Conservation (phyloP, 257 asterid species). For the Plantago major region DNA sequence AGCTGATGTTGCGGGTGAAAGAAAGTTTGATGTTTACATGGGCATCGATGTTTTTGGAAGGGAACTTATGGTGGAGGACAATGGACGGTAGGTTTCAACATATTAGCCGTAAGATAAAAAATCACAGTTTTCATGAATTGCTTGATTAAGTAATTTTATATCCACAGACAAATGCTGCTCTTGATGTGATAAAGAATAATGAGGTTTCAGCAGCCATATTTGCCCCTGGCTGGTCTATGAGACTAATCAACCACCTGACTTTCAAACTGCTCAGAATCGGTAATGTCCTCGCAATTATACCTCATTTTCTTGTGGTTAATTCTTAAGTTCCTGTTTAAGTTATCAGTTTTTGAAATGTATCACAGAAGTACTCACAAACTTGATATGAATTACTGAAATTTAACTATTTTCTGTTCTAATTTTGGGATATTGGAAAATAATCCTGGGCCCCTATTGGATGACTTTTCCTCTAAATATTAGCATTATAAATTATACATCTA, state of each 20-base stretch:
- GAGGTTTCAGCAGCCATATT: slow-evolving; percentile 92
- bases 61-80: slow-evolving; percentile 88
- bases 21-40: slow-evolving; percentile 85
- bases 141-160: not conserved
- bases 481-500: no score
- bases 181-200: slow-evolving; percentile 68
- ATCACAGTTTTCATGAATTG: not conserved
- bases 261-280: slow-evolving; percentile 91
- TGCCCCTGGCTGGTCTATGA: slow-evolving; percentile 99
- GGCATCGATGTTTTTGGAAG: slow-evolving; percentile 97
- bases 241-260: slow-evolving; percentile 76
- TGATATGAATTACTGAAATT: not conserved
- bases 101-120: no score
- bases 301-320: not conserved
- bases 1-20: slow-evolving; percentile 81
- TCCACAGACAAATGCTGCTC: slow-evolving; percentile 82
- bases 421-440: no score
- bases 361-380: slow-evolving; percentile 9
- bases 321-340: slow-evolving; percentile 3
- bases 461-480: no score
- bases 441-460: no score
- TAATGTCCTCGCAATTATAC: slow-evolving; percentile 18
- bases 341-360: slow-evolving; percentile 2
- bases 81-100: slow-evolving; percentile 86
- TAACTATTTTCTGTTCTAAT: no score